phyloP scores from a whole-genome alignment of 352 stramenopile genomes.

The Phytophthora sansomeana region DNA sequence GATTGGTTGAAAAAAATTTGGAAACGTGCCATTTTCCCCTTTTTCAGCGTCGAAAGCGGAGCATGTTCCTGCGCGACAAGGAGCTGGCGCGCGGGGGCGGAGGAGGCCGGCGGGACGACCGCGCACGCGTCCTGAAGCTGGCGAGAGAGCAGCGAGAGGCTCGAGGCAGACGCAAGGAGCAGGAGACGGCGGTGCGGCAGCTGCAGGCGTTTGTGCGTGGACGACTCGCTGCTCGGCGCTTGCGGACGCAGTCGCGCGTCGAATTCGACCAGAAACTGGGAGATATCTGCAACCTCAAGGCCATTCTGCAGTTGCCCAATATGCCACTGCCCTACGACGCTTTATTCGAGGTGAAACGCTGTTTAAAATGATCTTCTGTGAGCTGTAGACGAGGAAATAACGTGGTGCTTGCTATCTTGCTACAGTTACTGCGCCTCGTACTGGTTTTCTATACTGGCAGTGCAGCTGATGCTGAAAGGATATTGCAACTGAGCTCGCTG shows the following conservation, averaged over 20 bases:
- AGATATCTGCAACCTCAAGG: conserved; percentile 64
- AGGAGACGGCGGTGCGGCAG: conserved; percentile 36
- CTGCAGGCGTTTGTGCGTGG: conserved; percentile 61
- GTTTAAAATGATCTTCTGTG: conserved; percentile 6
- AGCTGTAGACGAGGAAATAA: conserved; percentile 10
- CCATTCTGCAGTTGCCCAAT: conserved; percentile 54
- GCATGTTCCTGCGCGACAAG: conserved; percentile 66
- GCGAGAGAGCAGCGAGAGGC: conserved; percentile 57
- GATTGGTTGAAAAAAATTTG: conserved; percentile 28
- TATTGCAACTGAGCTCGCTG: conserved; percentile 37
- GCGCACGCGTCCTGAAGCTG: conserved; percentile 60
- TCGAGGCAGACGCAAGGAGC: conserved; percentile 48
- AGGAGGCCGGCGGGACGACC: conserved; percentile 36
- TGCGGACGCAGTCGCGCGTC: conserved; percentile 19
- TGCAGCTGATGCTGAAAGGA: conserved; percentile 35
- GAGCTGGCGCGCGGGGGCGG: conserved; percentile 45
- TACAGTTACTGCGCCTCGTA: conserved; percentile 51
- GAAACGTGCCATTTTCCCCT: neutral
- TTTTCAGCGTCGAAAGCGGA: neutral
- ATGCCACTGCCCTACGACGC: conserved; percentile 60
- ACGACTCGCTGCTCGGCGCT: conserved; percentile 30
- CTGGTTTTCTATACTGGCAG: conserved; percentile 50
- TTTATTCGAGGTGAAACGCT: conserved; percentile 49
- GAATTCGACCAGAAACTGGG: conserved; percentile 66
- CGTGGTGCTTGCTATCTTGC: conserved; percentile 1